Percentiles rank a stretch among this genome's conserved stretches.
phyloP scores from a whole-genome alignment of 768 basidiomycete species.

The Podaxis sp. region DNA sequence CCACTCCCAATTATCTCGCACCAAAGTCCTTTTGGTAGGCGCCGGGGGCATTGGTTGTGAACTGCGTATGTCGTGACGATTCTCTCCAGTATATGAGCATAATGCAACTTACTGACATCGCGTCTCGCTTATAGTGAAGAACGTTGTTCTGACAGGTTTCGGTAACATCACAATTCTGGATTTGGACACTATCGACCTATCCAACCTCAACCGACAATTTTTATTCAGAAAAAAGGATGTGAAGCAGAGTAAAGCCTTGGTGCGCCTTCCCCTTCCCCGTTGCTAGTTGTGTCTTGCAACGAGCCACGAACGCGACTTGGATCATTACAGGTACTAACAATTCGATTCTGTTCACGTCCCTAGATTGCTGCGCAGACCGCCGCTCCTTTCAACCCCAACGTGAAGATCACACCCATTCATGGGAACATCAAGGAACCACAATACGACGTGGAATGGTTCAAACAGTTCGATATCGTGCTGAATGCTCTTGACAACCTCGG shows the following conservation, averaged over 20 bases:
- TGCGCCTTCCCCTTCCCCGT: constrained; percentile 30
- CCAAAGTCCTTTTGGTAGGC: constrained; percentile 85
- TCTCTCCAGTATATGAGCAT: background rate
- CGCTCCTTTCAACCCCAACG: constrained; percentile 82
- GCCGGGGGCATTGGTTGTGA: constrained; percentile 98
- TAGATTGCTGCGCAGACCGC: constrained; percentile 86
- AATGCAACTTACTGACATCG: background rate
- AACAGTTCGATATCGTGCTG: constrained; percentile 86
- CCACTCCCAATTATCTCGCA: constrained; percentile 55
- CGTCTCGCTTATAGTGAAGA: constrained; percentile 73
- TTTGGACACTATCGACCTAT: constrained; percentile 97
- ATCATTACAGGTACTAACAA: background rate
- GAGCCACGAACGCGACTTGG: background rate
- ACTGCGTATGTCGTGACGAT: constrained; percentile 56
- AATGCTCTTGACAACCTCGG: constrained; percentile 97
- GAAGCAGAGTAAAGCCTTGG: constrained; percentile 93
- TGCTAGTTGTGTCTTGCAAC: background rate
- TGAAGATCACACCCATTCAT: constrained; percentile 84
- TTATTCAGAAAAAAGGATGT: constrained; percentile 96
- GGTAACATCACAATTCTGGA: constrained; percentile 91
- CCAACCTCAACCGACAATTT: constrained; percentile 96
- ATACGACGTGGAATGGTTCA: constrained; percentile 90
- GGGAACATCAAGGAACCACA: constrained; percentile 94
- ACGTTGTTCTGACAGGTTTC: constrained; percentile 90
- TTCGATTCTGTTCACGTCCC: background rate